Conservation (phyloP, 768 basidiomycete species). For the Galerina marginata region DNA sequence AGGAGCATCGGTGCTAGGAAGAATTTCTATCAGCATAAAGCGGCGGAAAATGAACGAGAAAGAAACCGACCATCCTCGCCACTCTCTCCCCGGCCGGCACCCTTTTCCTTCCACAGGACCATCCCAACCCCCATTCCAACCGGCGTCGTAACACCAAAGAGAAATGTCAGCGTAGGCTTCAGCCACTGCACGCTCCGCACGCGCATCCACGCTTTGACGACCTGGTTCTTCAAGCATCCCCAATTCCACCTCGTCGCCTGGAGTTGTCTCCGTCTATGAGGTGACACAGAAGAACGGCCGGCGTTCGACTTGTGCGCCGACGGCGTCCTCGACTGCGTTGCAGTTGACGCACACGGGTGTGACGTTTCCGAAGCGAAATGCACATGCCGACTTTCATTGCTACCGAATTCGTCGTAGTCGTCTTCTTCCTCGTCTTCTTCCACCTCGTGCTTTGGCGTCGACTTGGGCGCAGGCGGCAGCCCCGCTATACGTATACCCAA, state of each 20-base stretch:
- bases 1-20: slow-evolving; percentile 42
- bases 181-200: slow-evolving; percentile 41
- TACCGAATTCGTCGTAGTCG: not conserved
- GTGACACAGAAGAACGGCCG: not conserved
- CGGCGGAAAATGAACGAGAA: not conserved
- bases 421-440: not conserved
- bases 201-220: not conserved
- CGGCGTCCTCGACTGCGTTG: not conserved
- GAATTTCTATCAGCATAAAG: not conserved
- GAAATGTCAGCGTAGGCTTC: slow-evolving; percentile 56
- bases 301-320: not conserved
- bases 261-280: not conserved
- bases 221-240: too few species aligned
- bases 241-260: slow-evolving; percentile 6
- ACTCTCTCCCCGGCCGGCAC: slow-evolving; percentile 21
- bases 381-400: not conserved
- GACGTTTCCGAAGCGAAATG: not conserved
- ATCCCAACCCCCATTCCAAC: slow-evolving; percentile 68
- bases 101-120: slow-evolving; percentile 37
- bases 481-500: slow-evolving; percentile 81
- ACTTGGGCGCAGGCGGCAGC: slow-evolving; percentile 49
- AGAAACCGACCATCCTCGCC: slow-evolving; percentile 1
- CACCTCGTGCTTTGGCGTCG: slow-evolving; percentile 2
- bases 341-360: not conserved
- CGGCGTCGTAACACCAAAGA: slow-evolving; percentile 80